These are phyloP conservation scores for Aspergillus cavernicola DNA, from an alignment of 495 filamentous ascomycete genomes.

Conservation along the genomic window DNA sequence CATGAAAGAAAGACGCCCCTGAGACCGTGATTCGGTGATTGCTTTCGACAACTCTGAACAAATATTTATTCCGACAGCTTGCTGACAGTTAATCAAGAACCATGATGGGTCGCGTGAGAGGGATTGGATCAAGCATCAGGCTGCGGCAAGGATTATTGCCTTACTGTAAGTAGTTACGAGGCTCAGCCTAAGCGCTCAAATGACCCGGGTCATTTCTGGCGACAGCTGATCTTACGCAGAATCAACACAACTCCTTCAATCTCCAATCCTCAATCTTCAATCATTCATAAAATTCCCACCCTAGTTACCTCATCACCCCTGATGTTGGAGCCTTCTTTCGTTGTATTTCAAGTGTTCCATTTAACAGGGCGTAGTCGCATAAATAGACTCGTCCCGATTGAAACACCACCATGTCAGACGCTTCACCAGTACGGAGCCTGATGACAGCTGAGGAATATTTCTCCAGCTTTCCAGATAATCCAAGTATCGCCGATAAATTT, in stretches of 20 bases:
- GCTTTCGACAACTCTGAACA: too few species aligned
- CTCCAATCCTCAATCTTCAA: neutral
- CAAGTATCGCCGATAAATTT: slow-evolving; percentile 35
- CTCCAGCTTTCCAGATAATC: slow-evolving; percentile 24
- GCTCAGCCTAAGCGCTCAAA: slow-evolving; percentile 6
- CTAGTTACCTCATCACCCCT: neutral
- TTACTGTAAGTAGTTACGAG: too few species aligned
- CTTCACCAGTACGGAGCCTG: slow-evolving; percentile 5
- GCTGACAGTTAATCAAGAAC: too few species aligned
- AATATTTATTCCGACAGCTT: too few species aligned
- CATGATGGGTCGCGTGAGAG: neutral
- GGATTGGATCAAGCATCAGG: neutral
- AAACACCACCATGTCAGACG: slow-evolving; percentile 16
- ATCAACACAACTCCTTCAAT: neutral
- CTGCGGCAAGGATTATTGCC: slow-evolving; percentile 1
- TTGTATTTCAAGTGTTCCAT: too few species aligned
- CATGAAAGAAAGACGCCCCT: too few species aligned
- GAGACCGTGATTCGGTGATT: too few species aligned
- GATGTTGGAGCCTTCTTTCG: too few species aligned
- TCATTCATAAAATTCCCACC: neutral
- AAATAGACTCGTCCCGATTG: neutral
- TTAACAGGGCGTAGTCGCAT: too few species aligned
- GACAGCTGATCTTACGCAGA: slow-evolving; percentile 1
- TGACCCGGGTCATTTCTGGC: neutral
- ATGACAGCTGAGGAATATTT: slow-evolving; percentile 37